Evolutionary conservation across 257 asterid species (phyloP).

Genomic region (Scutellaria galericulata): DNA sequence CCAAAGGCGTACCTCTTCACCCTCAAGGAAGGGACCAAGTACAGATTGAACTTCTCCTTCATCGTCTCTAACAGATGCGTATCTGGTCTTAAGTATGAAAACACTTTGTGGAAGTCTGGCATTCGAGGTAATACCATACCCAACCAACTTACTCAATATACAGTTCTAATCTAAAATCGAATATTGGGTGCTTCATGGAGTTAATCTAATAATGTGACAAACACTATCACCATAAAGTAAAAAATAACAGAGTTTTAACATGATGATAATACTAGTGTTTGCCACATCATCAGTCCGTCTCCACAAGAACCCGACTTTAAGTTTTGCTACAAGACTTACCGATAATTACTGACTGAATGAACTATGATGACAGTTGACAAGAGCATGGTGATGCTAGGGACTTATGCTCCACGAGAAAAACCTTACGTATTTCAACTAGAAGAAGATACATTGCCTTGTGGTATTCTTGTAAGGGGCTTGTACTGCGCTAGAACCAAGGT

Average conservation of each 20-base stretch:
- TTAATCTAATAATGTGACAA: too few species aligned
- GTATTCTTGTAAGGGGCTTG: constrained; percentile 56
- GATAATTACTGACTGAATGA: not conserved
- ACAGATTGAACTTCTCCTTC: constrained; percentile 54
- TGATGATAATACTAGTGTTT: too few species aligned
- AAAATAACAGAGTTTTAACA: too few species aligned
- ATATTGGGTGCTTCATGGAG: too few species aligned
- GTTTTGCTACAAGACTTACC: too few species aligned
- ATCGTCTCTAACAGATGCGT: constrained; percentile 52
- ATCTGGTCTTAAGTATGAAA: constrained; percentile 56
- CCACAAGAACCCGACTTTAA: too few species aligned
- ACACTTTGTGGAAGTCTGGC: constrained; percentile 61
- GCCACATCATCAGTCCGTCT: too few species aligned
- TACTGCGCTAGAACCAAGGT: constrained; percentile 66
- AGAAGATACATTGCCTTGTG: constrained; percentile 59
- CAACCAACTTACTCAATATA: not conserved
- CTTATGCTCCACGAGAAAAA: constrained; percentile 42
- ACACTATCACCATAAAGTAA: too few species aligned
- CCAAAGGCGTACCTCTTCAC: constrained; percentile 62
- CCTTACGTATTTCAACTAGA: constrained; percentile 46
- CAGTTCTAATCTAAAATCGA: too few species aligned
- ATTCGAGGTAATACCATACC: constrained; percentile 49
- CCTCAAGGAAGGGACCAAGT: constrained; percentile 58
- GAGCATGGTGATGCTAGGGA: constrained; percentile 47
- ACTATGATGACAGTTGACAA: constrained; percentile 46